Conservation (phyloP, 2,329 filamentous ascomycete species). For the Podosphaera xanthii region DNA sequence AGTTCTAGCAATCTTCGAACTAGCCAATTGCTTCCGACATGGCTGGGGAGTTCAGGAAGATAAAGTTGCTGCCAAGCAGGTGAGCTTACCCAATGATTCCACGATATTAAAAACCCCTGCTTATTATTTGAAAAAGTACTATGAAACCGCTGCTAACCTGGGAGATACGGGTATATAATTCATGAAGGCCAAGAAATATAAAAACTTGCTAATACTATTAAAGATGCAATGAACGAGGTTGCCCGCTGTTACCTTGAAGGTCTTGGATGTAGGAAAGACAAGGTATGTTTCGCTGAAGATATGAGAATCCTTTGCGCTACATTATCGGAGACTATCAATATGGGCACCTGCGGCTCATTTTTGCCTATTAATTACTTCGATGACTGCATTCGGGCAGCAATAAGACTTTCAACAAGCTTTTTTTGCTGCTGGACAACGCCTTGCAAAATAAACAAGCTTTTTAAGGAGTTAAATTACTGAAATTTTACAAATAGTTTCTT, state of each 20-base stretch:
- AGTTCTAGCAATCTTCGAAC: constrained; percentile 85
- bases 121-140: constrained; percentile 41
- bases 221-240: constrained; percentile 91
- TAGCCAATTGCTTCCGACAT: constrained; percentile 80
- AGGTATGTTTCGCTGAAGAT: constrained; percentile 38
- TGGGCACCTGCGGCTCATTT: constrained; percentile 12
- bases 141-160: constrained; percentile 89
- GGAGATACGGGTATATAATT: constrained; percentile 50
- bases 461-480: constrained; percentile 24
- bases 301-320: constrained; percentile 11
- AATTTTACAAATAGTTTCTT: constrained; percentile 32
- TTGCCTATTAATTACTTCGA: constrained; percentile 8
- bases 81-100: constrained; percentile 18
- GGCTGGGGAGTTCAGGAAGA: constrained; percentile 85
- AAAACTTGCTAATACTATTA: constrained; percentile 11
- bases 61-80: constrained; percentile 57
- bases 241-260: constrained; percentile 92
- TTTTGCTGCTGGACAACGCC: constrained; percentile 6
- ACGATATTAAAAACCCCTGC: constrained; percentile 8
- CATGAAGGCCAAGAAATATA: constrained; percentile 5
- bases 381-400: constrained; percentile 24
- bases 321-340: constrained; percentile 10
- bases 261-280: constrained; percentile 96
- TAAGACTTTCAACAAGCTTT: constrained; percentile 10
- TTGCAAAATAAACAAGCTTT: constrained; percentile 7